Percentiles rank a stretch among this genome's conserved stretches.
These are phyloP conservation scores for Fusarium gaditjirri DNA, from an alignment of 2,329 filamentous ascomycete genomes.

Conservation along the genomic window DNA sequence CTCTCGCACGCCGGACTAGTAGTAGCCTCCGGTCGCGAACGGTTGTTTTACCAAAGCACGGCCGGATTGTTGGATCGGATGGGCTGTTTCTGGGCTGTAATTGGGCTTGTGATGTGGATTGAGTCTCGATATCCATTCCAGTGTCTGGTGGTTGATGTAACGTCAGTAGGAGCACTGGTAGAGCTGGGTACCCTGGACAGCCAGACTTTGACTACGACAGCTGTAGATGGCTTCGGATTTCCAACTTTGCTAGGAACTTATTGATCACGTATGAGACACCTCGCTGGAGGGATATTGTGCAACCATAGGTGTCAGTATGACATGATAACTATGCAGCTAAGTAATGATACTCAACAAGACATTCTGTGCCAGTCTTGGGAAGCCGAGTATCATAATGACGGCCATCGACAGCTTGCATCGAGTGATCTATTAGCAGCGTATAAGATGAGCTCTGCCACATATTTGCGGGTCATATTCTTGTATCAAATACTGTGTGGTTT, in stretches of 20 bases:
- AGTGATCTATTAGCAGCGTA: background rate
- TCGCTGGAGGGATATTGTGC: too few relatives aligned
- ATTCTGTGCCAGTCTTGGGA: background rate
- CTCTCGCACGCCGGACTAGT: slow-evolving; percentile 5
- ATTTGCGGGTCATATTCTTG: background rate
- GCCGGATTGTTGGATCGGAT: background rate
- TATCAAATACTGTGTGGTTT: background rate
- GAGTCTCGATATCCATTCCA: slow-evolving; percentile 26
- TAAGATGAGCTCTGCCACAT: background rate
- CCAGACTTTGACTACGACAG: background rate
- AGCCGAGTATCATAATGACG: background rate
- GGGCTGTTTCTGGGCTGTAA: slow-evolving; percentile 6
- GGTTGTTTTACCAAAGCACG: background rate
- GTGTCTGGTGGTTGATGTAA: background rate
- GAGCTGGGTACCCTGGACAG: background rate
- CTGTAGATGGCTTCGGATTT: background rate
- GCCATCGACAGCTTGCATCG: background rate
- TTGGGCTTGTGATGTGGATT: slow-evolving; percentile 4
- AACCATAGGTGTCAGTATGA: background rate
- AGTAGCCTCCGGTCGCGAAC: background rate
- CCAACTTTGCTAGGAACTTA: background rate
- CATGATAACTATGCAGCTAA: background rate
- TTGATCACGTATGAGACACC: background rate
- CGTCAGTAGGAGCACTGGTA: background rate
- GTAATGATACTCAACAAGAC: background rate